Conservation (phyloP, 805 yeast species). For the Kuraishia molischiana region DNA sequence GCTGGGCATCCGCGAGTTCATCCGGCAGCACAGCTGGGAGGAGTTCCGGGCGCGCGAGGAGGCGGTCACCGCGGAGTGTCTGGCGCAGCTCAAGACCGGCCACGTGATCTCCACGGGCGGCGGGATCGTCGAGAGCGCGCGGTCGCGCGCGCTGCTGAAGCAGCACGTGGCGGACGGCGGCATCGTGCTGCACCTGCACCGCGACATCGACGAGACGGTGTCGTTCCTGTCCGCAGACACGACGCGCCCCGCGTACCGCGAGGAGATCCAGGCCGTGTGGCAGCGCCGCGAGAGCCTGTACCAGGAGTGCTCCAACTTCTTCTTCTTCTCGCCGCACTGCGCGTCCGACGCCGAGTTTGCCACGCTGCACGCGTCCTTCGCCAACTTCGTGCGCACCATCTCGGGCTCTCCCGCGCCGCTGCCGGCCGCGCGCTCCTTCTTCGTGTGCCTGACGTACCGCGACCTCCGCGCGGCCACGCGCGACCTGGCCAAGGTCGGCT, state of each 20-base stretch:
- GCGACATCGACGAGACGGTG: slow-evolving; percentile 76
- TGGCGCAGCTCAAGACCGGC: slow-evolving; percentile 31
- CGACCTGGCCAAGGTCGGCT: slow-evolving; percentile 39
- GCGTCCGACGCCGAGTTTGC: slow-evolving; percentile 40
- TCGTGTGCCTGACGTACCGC: slow-evolving; percentile 62
- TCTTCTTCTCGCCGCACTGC: slow-evolving; percentile 73
- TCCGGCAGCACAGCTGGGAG: slow-evolving; percentile 76
- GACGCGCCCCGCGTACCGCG: slow-evolving; percentile 78
- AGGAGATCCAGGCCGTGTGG: slow-evolving; percentile 81
- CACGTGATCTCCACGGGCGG: slow-evolving; percentile 92
- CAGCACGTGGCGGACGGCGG: slow-evolving; percentile 43
- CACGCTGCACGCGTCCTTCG: slow-evolving; percentile 49
- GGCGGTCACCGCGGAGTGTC: slow-evolving; percentile 38
- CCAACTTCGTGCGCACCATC: slow-evolving; percentile 45
- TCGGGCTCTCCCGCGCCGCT: slow-evolving; percentile 40
- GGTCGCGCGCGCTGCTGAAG: slow-evolving; percentile 56
- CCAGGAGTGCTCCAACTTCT: slow-evolving; percentile 66
- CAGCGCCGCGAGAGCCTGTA: slow-evolving; percentile 71
- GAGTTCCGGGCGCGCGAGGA: slow-evolving; percentile 65
- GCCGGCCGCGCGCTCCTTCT: slow-evolving; percentile 47
- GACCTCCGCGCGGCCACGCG: slow-evolving; percentile 39
- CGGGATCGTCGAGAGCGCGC: slow-evolving; percentile 76
- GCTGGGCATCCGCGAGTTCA: slow-evolving; percentile 46
- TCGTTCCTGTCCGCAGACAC: slow-evolving; percentile 67
- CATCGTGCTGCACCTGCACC: slow-evolving; percentile 81